Percentiles rank a stretch among this genome's conserved stretches.
Conservation (phyloP, 805 yeast species). For the Citeromyces matritensis region DNA sequence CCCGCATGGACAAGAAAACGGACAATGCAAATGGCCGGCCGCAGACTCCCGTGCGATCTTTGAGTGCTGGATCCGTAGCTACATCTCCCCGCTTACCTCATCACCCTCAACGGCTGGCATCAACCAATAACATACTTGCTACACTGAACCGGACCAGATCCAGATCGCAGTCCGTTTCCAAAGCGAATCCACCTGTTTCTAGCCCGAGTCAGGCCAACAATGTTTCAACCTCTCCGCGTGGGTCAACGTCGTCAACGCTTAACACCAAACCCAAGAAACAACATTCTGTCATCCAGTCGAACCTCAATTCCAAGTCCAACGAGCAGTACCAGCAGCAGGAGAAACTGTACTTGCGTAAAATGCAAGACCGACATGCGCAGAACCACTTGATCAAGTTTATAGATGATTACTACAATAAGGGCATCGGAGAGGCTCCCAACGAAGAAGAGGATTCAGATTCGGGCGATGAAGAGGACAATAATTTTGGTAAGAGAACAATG, state of each 20-base stretch:
- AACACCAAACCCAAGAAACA: constrained; percentile 8
- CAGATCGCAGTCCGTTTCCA: constrained; percentile 9
- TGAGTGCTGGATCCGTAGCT: too few species aligned
- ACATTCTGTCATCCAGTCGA: constrained; percentile 13
- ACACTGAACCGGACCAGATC: constrained; percentile 1
- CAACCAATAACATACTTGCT: constrained; percentile 2
- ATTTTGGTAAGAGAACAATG: too few species aligned
- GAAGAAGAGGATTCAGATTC: constrained; percentile 3
- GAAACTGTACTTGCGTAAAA: constrained; percentile 22
- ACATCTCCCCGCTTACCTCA: not conserved
- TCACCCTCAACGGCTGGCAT: not conserved
- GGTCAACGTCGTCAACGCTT: too few species aligned
- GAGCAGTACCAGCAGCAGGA: constrained; percentile 38
- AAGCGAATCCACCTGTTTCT: too few species aligned
- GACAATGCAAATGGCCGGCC: too few species aligned
- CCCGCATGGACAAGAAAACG: too few species aligned
- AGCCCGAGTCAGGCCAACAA: too few species aligned
- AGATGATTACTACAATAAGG: not conserved
- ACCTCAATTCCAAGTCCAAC: constrained; percentile 15
- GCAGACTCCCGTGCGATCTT: too few species aligned
- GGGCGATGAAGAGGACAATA: constrained; percentile 3
- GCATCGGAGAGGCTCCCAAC: constrained; percentile 1
- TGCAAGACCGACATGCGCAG: constrained; percentile 1
- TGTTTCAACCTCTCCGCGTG: too few species aligned
- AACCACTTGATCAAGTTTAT: not conserved